Conservation (phyloP, 768 basidiomycete genomes). For the Crucibulum laeve region DNA sequence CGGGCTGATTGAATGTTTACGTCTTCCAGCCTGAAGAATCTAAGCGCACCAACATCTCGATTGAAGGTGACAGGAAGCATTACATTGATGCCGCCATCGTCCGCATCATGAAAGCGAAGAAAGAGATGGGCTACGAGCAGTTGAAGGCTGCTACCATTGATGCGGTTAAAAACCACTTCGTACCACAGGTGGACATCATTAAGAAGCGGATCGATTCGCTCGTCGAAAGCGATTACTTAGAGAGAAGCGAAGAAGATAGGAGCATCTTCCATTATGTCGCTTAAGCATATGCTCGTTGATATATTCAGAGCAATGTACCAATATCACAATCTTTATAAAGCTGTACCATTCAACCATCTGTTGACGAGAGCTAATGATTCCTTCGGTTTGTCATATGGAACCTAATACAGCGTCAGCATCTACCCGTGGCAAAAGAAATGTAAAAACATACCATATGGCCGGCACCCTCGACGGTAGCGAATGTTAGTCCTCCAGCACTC, state of each 20-base stretch:
- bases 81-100: conserved; percentile 94
- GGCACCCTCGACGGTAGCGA: conserved; percentile 58
- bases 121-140: conserved; percentile 75
- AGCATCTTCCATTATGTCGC: conserved; percentile 80
- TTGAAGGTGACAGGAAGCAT: conserved; percentile 83
- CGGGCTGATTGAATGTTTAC: conserved; percentile 2
- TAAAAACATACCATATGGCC: conserved; percentile 68
- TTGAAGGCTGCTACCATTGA: conserved; percentile 82
- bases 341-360: conserved; percentile 36
- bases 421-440: not conserved
- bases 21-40: conserved; percentile 76
- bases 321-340: too few relatives aligned
- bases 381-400: conserved; percentile 60
- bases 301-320: too few relatives aligned
- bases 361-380: conserved; percentile 47
- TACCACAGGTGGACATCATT: conserved; percentile 78
- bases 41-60: conserved; percentile 72
- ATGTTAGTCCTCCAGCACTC: conserved; percentile 50
- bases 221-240: conserved; percentile 85
- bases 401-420: conserved; percentile 23
- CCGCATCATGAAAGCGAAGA: conserved; percentile 91
- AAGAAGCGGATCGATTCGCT: conserved; percentile 80
- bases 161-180: conserved; percentile 84
- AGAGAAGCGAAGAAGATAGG: conserved; percentile 68
- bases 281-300: conserved; percentile 25